Evolutionary conservation across 192 early-diverging fungal genomes (phyloP), one percentile per base, ranked within the genome.

Genomic region (Gaertneriomyces semiglobifer): DNA sequence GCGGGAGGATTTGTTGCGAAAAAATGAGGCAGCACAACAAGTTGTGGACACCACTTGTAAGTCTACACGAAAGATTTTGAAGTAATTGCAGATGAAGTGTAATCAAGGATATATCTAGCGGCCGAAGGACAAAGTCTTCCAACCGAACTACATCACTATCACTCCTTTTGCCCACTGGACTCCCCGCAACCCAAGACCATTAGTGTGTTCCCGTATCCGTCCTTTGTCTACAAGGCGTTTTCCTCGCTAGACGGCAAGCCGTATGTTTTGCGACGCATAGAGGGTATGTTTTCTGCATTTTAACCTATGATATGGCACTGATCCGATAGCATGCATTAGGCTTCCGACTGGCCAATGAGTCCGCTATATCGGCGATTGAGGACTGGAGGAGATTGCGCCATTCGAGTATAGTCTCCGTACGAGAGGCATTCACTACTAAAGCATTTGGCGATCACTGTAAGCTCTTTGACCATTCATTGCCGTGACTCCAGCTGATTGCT

Each of bases 391-490:
- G 84, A 52, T 83, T 98, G 14, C 79, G 86, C 44, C 91, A 93
- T 69, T 83, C 93, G 9, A 90, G 88, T 60, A 78, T 98, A 55
- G 92, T 93, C 6, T 91, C 88, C 38, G 80, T 98, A 20, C 81
- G 89, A 12, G 95, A 98, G 75, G 97, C 90, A 20, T 98, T 99
- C 68, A 93, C 95, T 1, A 98, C 94, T 6, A 90, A 88, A 47
- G 92, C 92, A 3, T 98, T 98, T 86, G 93, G 92, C 12, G 95
- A 98, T 70, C 84, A 89, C 53, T 94, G 89, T 90, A 72, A 73
- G 78, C 70, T n/a, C n/a, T 14, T 4, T 25, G 12, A n/a, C 12
- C 55, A 39, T 39, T 4, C 3, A 57, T 33, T 2, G 25, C 25
- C 25, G 25, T 33, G 25, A 33, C 25, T 33, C 25, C 25, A 33